Evolutionary conservation across 768 basidiomycete species (phyloP).

Genomic region (Hypholoma fasciculare): DNA sequence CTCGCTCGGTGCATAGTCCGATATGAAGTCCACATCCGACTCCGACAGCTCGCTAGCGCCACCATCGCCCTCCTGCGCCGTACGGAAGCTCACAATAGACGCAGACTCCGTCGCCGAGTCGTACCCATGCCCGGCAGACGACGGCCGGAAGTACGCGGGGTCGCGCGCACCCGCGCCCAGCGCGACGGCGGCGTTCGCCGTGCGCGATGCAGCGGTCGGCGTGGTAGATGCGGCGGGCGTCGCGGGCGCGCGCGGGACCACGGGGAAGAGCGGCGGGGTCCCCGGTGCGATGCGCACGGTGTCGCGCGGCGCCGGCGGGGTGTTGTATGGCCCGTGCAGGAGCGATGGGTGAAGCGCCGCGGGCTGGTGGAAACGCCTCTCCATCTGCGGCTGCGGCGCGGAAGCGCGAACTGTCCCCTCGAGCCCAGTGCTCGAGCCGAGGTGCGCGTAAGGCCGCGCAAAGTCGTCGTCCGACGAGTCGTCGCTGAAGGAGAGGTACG

Average conservation of each 20-base stretch:
- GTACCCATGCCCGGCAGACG: not conserved
- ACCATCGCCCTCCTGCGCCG: not conserved
- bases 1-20: slow-evolving; percentile 17
- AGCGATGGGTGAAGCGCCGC: not conserved
- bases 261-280: not conserved
- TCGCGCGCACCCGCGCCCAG: slow-evolving; percentile 1
- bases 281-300: slow-evolving; percentile 9
- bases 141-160: slow-evolving; percentile 4
- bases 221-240: not conserved
- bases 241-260: slow-evolving; percentile 4
- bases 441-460: not conserved
- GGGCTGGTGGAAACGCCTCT: not conserved
- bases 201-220: not conserved
- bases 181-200: not conserved
- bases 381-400: not conserved
- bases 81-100: not conserved
- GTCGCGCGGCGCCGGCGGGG: not conserved
- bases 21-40: slow-evolving; percentile 26
- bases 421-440: not conserved
- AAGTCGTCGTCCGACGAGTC: slow-evolving; percentile 7
- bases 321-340: not conserved
- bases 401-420: not conserved
- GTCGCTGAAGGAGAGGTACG: slow-evolving; percentile 16
- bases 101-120: not conserved
- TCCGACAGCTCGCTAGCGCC: slow-evolving; percentile 13